Conservation (phyloP, 129 eudicot genomes). For the Heracleum sosnowskyi region DNA sequence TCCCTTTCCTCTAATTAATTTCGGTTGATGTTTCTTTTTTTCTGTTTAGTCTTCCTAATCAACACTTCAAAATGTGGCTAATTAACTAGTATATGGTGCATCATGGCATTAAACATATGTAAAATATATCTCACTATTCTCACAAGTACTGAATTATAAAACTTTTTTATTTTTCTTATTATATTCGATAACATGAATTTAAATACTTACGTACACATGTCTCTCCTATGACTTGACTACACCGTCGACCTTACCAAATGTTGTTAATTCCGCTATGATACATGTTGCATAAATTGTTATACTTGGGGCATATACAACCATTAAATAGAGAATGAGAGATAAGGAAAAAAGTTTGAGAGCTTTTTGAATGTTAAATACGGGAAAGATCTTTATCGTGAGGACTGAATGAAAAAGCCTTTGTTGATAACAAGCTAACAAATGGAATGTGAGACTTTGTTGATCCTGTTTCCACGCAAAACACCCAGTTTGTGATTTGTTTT, state of each 20-base stretch:
- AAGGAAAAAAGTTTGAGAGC: neutral
- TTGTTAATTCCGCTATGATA: neutral
- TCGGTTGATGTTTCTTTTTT: neutral
- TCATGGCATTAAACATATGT: neutral
- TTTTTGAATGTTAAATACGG: neutral
- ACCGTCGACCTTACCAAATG: neutral
- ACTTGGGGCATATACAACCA: no score
- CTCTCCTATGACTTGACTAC: neutral
- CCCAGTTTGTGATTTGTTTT: neutral
- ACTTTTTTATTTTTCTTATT: neutral
- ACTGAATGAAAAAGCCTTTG: neutral
- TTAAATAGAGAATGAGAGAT: neutral
- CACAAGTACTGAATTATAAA: neutral
- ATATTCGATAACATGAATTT: neutral
- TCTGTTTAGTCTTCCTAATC: neutral
- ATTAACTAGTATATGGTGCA: neutral
- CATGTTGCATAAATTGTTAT: no score
- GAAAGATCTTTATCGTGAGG: constrained; percentile 5
- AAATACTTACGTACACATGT: neutral
- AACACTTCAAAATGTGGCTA: neutral
- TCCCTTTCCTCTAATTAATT: neutral
- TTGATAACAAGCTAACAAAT: constrained; percentile 5
- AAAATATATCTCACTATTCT: neutral
- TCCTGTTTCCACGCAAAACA: constrained; percentile 6
- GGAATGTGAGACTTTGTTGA: constrained; percentile 3